Evolutionary conservation across 306 rosid genomes (phyloP).

Genomic region (Cicer pinnatifidum): DNA sequence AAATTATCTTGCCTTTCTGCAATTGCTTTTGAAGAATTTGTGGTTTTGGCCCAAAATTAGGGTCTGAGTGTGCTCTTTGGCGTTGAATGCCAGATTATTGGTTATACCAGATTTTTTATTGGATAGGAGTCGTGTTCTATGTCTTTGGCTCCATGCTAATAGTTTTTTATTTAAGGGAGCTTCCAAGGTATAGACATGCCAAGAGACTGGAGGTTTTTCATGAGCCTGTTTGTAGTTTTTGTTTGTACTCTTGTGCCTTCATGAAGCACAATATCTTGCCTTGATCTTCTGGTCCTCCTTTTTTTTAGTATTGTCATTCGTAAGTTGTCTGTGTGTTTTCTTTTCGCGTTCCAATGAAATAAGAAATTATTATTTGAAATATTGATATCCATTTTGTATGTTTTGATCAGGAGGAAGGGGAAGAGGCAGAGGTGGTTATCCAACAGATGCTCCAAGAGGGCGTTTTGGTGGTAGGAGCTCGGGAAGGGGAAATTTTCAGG

Average conservation of each 20-base stretch:
- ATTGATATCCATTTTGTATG: slow-evolving; percentile 39
- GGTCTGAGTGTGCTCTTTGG: neutral
- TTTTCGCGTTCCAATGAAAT: neutral
- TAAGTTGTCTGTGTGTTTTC: slow-evolving; percentile 4
- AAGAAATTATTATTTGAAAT: slow-evolving; percentile 21
- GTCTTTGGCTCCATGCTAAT: neutral
- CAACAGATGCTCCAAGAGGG: slow-evolving; percentile 72
- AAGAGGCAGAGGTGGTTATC: slow-evolving; percentile 75
- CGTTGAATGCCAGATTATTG: neutral
- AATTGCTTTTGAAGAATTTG: neutral
- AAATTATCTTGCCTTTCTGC: neutral
- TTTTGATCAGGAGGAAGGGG: slow-evolving; percentile 78
- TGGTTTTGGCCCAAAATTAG: too few relatives aligned
- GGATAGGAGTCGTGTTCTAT: neutral
- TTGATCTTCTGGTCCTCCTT: too few relatives aligned
- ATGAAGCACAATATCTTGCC: neutral
- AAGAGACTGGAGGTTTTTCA: neutral
- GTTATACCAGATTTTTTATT: too few relatives aligned
- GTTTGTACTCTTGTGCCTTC: neutral
- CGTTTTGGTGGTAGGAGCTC: slow-evolving; percentile 67
- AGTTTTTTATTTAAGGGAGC: neutral
- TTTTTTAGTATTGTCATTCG: neutral
- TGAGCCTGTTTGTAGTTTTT: neutral
- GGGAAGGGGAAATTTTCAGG: slow-evolving; percentile 72
- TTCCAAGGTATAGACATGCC: neutral